A percentile compares a stretch with the other conserved stretches of the same genome.
Evolutionary conservation across 108 stramenopile genomes (phyloP).

Genomic region (Mayamaea pseudoterrestris): DNA sequence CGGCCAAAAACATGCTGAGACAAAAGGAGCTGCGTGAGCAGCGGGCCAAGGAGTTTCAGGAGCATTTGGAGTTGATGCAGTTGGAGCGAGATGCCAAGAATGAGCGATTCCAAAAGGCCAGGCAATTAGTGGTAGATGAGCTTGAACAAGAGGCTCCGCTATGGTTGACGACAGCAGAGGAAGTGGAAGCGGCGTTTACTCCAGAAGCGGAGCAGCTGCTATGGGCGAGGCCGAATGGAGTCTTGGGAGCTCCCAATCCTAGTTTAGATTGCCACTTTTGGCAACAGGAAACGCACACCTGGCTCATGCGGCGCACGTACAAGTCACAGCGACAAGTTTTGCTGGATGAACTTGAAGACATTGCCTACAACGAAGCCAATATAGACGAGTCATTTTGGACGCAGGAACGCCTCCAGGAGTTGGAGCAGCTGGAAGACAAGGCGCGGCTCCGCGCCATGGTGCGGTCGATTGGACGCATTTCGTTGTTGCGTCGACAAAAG

Average conservation of each 20-base stretch:
- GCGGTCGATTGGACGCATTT: conserved; percentile 39
- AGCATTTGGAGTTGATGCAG: conserved; percentile 47
- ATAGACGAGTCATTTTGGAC: conserved; percentile 57
- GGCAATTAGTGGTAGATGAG: conserved; percentile 56
- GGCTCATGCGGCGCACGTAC: conserved; percentile 54
- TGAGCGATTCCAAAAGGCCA: conserved; percentile 34
- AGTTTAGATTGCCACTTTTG: conserved; percentile 65
- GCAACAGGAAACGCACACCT: conserved; percentile 69
- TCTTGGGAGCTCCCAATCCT: conserved; percentile 63
- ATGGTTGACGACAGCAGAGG: conserved; percentile 70
- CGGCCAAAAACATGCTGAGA: conserved; percentile 35
- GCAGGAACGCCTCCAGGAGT: conserved; percentile 35
- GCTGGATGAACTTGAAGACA: conserved; percentile 47
- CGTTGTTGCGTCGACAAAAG: conserved; percentile 55
- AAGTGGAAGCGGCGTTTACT: conserved; percentile 69
- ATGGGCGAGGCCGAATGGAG: conserved; percentile 52
- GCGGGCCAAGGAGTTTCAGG: conserved; percentile 35
- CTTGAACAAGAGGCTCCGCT: conserved; percentile 59
- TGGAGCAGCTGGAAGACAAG: conserved; percentile 40
- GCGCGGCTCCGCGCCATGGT: conserved; percentile 68
- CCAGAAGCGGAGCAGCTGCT: conserved; percentile 47
- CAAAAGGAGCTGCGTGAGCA: conserved; percentile 36
- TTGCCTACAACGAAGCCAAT: conserved; percentile 53
- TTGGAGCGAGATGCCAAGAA: conserved; percentile 33
- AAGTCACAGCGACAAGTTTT: conserved; percentile 42